These are phyloP conservation scores for Alternaria burnsii DNA, from an alignment of 2,329 filamentous ascomycete species.

Conservation along the genomic window DNA sequence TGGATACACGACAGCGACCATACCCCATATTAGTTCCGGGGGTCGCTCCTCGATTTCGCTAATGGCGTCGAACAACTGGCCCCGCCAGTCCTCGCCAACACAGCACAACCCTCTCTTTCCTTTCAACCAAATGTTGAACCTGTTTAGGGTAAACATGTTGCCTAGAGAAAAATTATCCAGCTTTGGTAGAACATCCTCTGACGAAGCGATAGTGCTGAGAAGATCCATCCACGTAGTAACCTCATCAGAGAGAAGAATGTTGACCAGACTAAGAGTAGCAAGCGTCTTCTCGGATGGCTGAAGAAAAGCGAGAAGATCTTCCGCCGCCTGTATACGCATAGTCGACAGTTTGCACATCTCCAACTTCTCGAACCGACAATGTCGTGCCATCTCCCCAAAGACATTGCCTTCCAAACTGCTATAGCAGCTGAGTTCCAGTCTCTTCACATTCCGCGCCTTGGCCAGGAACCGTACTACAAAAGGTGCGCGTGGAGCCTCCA, in stretches of 20 bases:
- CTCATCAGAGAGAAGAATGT: slow-evolving; percentile 22
- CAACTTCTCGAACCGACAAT: slow-evolving; percentile 28
- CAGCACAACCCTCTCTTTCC: slow-evolving; percentile 17
- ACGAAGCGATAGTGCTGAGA: slow-evolving; percentile 19
- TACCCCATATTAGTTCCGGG: slow-evolving; percentile 29
- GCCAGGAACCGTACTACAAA: slow-evolving; percentile 42
- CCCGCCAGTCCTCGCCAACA: slow-evolving; percentile 12
- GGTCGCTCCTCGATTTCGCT: slow-evolving; percentile 3
- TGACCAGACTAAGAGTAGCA: slow-evolving; percentile 19
- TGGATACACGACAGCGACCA: slow-evolving; percentile 32
- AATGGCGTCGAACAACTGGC: slow-evolving; percentile 13
- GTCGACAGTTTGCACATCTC: slow-evolving; percentile 28
- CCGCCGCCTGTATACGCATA: slow-evolving; percentile 19
- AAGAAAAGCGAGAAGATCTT: slow-evolving; percentile 28
- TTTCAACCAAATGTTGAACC: slow-evolving; percentile 2
- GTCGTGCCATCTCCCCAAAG: slow-evolving; percentile 32
- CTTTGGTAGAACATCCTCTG: slow-evolving; percentile 3
- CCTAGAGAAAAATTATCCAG: slow-evolving; percentile 20
- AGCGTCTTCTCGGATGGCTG: slow-evolving; percentile 17
- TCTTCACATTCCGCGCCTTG: slow-evolving; percentile 27
- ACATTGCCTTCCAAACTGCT: slow-evolving; percentile 35
- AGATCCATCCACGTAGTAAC: slow-evolving; percentile 24
- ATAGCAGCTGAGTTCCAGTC: slow-evolving; percentile 34
- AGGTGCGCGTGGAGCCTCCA: slow-evolving; percentile 24
- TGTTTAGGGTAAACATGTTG: slow-evolving; percentile 17